Evolutionary conservation across 73 alveolate genomes (phyloP).

Genomic region (Effrenium voratum): DNA sequence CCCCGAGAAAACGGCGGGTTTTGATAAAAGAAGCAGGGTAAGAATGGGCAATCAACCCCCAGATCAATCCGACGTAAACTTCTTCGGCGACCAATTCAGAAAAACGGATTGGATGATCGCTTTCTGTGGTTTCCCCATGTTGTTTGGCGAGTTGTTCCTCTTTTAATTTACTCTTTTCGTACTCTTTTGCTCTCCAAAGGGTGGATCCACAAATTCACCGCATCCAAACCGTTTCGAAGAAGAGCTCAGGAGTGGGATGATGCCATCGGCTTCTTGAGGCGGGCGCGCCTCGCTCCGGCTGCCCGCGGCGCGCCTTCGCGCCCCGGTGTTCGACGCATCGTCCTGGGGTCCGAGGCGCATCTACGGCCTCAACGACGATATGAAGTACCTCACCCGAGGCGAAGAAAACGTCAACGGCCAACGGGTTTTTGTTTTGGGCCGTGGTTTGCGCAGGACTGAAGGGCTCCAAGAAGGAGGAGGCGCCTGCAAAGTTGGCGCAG

Average conservation of each 20-base stretch:
- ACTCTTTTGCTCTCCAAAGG: too few species aligned
- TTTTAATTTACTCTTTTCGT: too few species aligned
- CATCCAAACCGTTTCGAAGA: neutral
- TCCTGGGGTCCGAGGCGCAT: conserved; percentile 40
- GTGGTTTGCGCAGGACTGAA: conserved; percentile 8
- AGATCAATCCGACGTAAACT: too few species aligned
- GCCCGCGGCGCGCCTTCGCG: neutral
- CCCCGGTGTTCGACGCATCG: neutral
- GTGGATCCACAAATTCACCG: neutral
- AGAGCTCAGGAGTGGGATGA: conserved; percentile 78
- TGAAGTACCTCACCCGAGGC: conserved; percentile 76
- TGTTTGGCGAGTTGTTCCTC: too few species aligned
- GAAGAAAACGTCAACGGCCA: neutral
- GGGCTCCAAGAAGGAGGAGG: conserved; percentile 28
- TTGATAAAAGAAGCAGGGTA: too few species aligned
- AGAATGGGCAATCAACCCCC: too few species aligned
- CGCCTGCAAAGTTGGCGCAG: neutral
- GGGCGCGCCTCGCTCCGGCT: neutral
- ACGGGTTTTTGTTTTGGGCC: neutral
- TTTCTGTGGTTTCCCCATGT: too few species aligned
- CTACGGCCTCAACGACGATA: conserved; percentile 84
- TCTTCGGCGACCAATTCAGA: too few species aligned
- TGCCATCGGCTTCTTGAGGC: conserved; percentile 60
- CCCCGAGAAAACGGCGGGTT: too few species aligned
- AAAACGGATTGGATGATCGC: too few species aligned